phyloP scores from a whole-genome alignment of 2,329 filamentous ascomycete genomes.

The Penicillium sp. region DNA sequence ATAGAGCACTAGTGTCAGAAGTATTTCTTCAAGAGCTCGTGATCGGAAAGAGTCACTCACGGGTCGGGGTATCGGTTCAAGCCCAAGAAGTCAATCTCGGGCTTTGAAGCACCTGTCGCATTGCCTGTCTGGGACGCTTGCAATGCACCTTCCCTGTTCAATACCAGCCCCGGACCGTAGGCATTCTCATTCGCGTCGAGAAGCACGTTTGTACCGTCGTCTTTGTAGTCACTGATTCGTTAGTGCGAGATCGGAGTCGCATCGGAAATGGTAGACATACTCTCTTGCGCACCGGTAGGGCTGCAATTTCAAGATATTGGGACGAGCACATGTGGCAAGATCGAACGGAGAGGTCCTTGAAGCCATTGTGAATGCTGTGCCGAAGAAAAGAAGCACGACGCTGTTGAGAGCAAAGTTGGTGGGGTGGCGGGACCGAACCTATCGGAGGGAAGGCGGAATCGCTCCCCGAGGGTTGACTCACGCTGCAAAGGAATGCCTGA shows the following conservation, averaged over 20 bases:
- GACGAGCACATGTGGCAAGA: constrained; percentile 69
- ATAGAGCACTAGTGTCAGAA: background rate
- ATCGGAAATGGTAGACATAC: constrained; percentile 50
- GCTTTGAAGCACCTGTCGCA: constrained; percentile 43
- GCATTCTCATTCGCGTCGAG: constrained; percentile 98
- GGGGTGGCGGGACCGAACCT: constrained; percentile 24
- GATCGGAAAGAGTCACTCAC: constrained; percentile 30
- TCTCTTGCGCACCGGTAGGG: constrained; percentile 81
- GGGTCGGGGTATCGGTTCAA: constrained; percentile 96
- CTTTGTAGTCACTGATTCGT: constrained; percentile 85
- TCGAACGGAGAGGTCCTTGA: constrained; percentile 60
- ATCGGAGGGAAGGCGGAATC: constrained; percentile 13
- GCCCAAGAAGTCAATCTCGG: constrained; percentile 71
- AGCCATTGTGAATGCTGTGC: constrained; percentile 32
- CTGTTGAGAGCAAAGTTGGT: constrained; percentile 12
- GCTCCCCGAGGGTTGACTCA: constrained; percentile 1
- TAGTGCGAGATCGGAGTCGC: constrained; percentile 17
- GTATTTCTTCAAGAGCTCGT: background rate
- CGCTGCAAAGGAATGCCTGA: background rate
- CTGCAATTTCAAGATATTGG: constrained; percentile 73
- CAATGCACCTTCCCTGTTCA: constrained; percentile 50
- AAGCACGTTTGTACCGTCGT: constrained; percentile 91
- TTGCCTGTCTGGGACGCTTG: constrained; percentile 44
- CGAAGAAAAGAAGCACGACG: background rate
- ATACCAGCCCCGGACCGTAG: constrained; percentile 74